Conservation (phyloP, 129 eudicot genomes). For the Scalesia atractyloides region DNA sequence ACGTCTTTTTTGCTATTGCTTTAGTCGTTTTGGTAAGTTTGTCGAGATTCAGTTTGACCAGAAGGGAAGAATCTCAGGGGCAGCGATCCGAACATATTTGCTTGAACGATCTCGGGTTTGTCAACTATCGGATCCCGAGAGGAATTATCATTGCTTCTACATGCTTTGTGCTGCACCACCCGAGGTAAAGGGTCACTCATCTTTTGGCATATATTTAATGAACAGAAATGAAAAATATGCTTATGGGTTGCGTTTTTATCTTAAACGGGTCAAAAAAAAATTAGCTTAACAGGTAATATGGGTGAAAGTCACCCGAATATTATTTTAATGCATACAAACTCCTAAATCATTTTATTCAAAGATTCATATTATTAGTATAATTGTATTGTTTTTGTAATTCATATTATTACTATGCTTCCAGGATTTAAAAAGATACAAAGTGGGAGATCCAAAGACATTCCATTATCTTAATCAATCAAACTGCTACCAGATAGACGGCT, state of each 20-base stretch:
- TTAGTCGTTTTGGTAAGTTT: conserved; percentile 98
- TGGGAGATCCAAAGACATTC: conserved; percentile 80
- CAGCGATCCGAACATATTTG: conserved; percentile 96
- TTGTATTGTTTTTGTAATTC: neutral
- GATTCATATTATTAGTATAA: neutral
- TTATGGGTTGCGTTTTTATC: conserved; percentile 4
- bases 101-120: conserved; percentile 98
- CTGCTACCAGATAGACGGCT: conserved; percentile 76
- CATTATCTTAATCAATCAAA: conserved; percentile 94
- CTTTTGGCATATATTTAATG: conserved; percentile 13
- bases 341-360: conserved; percentile 5
- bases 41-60: conserved; percentile 97
- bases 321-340: neutral
- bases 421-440: conserved; percentile 77
- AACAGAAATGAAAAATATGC: conserved; percentile 1
- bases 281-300: neutral
- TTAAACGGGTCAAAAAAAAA: neutral
- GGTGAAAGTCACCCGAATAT: neutral
- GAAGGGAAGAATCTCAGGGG: conserved; percentile 90
- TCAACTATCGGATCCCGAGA: conserved; percentile 93
- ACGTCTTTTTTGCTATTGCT: conserved; percentile 21
- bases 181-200: conserved; percentile 51
- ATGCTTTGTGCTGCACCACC: conserved; percentile 98
- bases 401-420: conserved; percentile 24
- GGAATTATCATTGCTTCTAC: conserved; percentile 98